Percentiles rank a stretch among this genome's conserved stretches.
Conservation (phyloP, 305 asterid genomes). For the Salvia sclarea region DNA sequence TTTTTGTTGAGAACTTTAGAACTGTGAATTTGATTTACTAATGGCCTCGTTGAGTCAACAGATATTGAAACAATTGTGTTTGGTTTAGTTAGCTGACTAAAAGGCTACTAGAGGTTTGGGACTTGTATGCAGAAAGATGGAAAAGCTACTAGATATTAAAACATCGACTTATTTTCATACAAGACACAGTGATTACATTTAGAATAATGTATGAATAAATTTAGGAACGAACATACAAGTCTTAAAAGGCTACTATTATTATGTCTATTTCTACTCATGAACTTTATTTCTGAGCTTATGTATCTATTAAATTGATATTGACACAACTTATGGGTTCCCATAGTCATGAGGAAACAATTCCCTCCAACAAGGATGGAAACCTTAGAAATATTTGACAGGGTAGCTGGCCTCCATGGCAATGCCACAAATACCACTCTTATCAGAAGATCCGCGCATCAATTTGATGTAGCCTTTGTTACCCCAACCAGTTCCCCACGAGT, state of each 20-base stretch:
- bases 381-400: slow-evolving; percentile 45
- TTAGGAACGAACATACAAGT: slow-evolving; percentile 16
- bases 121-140: not conserved
- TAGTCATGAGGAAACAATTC: slow-evolving; percentile 14
- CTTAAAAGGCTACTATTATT: not conserved
- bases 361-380: slow-evolving; percentile 21
- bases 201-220: not conserved
- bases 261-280: slow-evolving; percentile 10
- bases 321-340: not conserved
- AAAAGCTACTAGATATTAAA: not conserved
- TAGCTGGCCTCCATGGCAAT: slow-evolving; percentile 56
- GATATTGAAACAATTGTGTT: not conserved
- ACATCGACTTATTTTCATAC: not conserved
- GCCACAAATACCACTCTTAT: slow-evolving; percentile 54
- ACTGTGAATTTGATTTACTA: not conserved
- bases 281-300: slow-evolving; percentile 17
- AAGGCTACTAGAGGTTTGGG: not conserved
- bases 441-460: slow-evolving; percentile 41
- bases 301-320: slow-evolving; percentile 2
- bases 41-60: not conserved
- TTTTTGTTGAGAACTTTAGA: not conserved
- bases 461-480: slow-evolving; percentile 63
- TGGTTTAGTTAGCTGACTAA: not conserved
- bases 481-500: slow-evolving; percentile 73
- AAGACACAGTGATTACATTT: not conserved